Evolutionary conservation across 352 stramenopile genomes (phyloP), one percentile per base, ranked within the genome.

Genomic region (Globisporangium cylindrosporum): DNA sequence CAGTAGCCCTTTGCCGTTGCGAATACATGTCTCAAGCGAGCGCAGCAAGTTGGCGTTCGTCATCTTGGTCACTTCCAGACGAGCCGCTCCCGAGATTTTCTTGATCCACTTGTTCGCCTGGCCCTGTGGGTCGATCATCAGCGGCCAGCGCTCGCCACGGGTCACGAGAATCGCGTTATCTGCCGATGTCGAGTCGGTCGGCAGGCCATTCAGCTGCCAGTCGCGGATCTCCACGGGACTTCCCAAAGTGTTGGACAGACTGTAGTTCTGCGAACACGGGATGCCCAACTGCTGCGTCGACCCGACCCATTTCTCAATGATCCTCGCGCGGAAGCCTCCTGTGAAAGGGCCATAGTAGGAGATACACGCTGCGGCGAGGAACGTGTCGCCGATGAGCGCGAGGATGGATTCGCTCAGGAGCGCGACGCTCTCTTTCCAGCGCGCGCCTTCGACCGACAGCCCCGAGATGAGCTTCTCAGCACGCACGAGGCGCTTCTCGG

Each of bases 81-180:
- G 79, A 5, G 29, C 43, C 8, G 46, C 46, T 0, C 81, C 75
- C 18, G 93, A 73, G 4, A 88, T 95, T 62, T 97, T 98, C 68
- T 98, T 97, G 64, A 98, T 92, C 94, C 94, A 98, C 64, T 96
- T 93, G 79, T 98, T 98, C 4, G 93, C 94, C 76, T 98, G 94
- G 4, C 88, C 89, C 48, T 98, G 94, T 4, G 94, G 94, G 34
- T 98, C 94, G 64, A 98, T 98, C 92, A 98, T 98, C 7, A 98
- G 72, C 1, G 94, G 94, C 94, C 94, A 98, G 0, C 94, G 86
- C 66, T 97, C 82, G 24, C 92, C 91, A 46, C 91, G 77, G 0
- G 90, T 95, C 0, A 97, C 93, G 7, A 98, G 72, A 43, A 98
- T 97, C 8, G 91, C 94, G 36, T 97, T 98, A 67, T 98, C 94